Conservation (phyloP, 2,329 filamentous ascomycete genomes). For the Aspergillus fumigatus region DNA sequence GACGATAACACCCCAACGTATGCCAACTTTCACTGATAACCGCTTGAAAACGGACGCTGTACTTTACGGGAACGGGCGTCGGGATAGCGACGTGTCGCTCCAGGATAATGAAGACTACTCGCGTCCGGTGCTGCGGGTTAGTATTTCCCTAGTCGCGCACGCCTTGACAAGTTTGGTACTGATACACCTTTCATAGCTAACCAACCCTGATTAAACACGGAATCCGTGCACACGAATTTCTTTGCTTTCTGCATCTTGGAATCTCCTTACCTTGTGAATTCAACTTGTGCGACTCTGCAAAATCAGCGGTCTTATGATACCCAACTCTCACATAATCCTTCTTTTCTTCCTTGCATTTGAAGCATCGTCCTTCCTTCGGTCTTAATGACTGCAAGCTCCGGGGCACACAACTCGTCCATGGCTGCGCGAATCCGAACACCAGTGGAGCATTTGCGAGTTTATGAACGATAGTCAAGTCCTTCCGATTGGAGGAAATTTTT, state of each 20-base stretch:
- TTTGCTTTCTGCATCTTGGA: conserved; percentile 11
- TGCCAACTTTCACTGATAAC: conserved; percentile 39
- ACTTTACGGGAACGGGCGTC: conserved; percentile 38
- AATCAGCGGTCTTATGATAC: conserved; percentile 37
- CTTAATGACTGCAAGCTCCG: neutral
- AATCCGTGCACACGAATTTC: conserved; percentile 8
- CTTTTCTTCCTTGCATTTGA: conserved; percentile 14
- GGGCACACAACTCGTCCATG: neutral
- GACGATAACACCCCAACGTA: conserved; percentile 17
- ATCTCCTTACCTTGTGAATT: conserved; percentile 18
- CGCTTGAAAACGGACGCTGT: conserved; percentile 41
- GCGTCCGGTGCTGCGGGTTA: conserved; percentile 40
- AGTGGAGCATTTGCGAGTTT: neutral
- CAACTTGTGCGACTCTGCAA: conserved; percentile 26
- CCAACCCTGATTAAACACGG: conserved; percentile 31
- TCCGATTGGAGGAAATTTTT: neutral
- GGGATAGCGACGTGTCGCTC: conserved; percentile 42
- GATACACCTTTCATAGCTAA: conserved; percentile 21
- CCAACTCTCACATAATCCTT: conserved; percentile 31
- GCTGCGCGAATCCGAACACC: neutral
- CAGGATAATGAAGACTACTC: conserved; percentile 48
- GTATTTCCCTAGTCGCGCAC: conserved; percentile 9
- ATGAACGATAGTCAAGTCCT: neutral
- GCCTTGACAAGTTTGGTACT: conserved; percentile 6
- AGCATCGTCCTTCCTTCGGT: neutral